A percentile compares a stretch with the other conserved stretches of the same genome.
Conservation (phyloP, 345 rosid genomes). For the Pistacia atlantica region DNA sequence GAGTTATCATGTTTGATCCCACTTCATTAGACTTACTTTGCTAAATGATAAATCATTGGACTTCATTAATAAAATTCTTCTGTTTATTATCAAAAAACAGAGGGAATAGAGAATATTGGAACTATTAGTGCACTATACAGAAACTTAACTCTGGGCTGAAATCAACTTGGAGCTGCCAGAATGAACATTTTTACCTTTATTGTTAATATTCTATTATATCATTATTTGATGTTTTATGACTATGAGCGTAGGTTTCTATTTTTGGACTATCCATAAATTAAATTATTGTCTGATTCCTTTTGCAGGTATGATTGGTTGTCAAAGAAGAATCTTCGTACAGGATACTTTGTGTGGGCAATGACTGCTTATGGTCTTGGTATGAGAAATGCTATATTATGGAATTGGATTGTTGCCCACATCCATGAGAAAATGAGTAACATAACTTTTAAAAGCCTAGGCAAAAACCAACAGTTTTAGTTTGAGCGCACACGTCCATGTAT, state of each 20-base stretch:
- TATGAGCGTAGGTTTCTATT: not conserved
- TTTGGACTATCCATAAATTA: not conserved
- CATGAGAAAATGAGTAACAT: not conserved
- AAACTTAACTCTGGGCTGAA: not conserved
- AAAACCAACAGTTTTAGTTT: not conserved
- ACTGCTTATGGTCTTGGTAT: constrained; percentile 92
- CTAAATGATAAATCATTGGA: not conserved
- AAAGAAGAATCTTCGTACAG: constrained; percentile 70
- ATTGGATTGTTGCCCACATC: not conserved
- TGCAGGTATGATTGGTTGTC: constrained; percentile 91
- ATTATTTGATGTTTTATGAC: not conserved
- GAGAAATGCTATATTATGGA: constrained; percentile 13
- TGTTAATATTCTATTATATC: not conserved
- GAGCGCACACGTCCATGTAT: not conserved
- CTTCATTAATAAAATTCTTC: not conserved
- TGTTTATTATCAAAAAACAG: too few relatives aligned
- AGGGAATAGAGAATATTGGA: not conserved
- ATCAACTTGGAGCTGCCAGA: not conserved
- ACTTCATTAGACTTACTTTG: not conserved
- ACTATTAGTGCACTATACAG: not conserved
- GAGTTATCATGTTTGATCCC: not conserved
- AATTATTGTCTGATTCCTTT: constrained; percentile 5
- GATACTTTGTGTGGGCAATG: constrained; percentile 93
- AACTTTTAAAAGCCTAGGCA: not conserved
- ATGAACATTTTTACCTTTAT: not conserved